Percentiles rank a stretch among this genome's conserved stretches.
These are phyloP conservation scores for Tetracentron sinense DNA, from an alignment of 164 flowering plant species.

Conservation along the genomic window DNA sequence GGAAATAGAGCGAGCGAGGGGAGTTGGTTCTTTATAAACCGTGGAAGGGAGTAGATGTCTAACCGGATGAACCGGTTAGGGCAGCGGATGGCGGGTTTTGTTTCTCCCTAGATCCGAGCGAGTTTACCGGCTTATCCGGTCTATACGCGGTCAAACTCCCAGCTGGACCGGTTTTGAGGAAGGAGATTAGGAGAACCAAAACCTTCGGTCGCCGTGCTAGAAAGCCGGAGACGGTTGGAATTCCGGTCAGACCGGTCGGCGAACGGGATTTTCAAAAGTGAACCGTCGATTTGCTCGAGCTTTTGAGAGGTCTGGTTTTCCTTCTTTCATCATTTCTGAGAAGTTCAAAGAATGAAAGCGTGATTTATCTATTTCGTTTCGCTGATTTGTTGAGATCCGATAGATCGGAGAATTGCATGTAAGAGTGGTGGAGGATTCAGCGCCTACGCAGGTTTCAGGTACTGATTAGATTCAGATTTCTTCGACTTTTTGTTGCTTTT, in stretches of 20 bases:
- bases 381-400: slow-evolving; percentile 3
- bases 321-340: background rate
- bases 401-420: slow-evolving; percentile 52
- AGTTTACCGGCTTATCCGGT: slow-evolving; percentile 18
- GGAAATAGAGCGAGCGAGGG: background rate
- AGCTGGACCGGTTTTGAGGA: background rate
- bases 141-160: slow-evolving; percentile 2
- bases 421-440: slow-evolving; percentile 57
- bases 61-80: slow-evolving; percentile 59
- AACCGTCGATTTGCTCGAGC: slow-evolving; percentile 6
- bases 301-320: background rate
- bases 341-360: background rate
- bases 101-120: background rate
- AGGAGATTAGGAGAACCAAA: background rate
- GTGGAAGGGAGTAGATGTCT: slow-evolving; percentile 12
- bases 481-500: background rate
- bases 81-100: slow-evolving; percentile 16
- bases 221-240: slow-evolving; percentile 15
- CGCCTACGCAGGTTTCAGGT: slow-evolving; percentile 62
- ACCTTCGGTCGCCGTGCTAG: slow-evolving; percentile 6
- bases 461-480: background rate
- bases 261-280: background rate
- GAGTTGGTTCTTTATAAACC: slow-evolving; percentile 18
- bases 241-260: slow-evolving; percentile 12
- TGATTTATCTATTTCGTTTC: background rate